phyloP scores from a whole-genome alignment of 768 basidiomycete genomes.

The Daedaleopsis sinensis region DNA sequence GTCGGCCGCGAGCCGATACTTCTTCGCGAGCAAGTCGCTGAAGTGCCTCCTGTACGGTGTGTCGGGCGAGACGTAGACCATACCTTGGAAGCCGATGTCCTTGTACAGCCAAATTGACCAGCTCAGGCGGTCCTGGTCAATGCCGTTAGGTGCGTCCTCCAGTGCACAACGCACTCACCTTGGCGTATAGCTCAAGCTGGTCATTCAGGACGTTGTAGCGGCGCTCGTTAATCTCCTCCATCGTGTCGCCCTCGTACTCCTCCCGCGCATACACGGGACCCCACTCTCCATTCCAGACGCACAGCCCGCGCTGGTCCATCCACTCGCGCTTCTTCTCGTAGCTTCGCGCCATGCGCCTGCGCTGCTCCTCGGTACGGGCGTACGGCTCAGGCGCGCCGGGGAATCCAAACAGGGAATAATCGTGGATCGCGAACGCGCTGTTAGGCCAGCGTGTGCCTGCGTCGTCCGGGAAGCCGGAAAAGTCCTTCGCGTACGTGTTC shows the following conservation, averaged over 20 bases:
- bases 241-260: conserved; percentile 52
- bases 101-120: conserved; percentile 93
- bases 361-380: conserved; percentile 55
- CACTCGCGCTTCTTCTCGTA: conserved; percentile 79
- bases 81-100: conserved; percentile 84
- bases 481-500: conserved; percentile 81
- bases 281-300: conserved; percentile 84
- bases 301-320: conserved; percentile 69
- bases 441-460: conserved; percentile 64
- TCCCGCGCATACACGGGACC: conserved; percentile 81
- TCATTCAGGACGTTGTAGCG: conserved; percentile 72
- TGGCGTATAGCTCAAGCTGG: conserved; percentile 72
- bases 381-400: conserved; percentile 62
- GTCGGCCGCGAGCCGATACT: conserved; percentile 77
- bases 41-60: conserved; percentile 77
- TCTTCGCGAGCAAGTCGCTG: conserved; percentile 71
- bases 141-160: neutral
- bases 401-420: conserved; percentile 78
- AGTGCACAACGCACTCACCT: conserved; percentile 37
- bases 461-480: conserved; percentile 68
- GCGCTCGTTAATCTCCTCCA: conserved; percentile 67
- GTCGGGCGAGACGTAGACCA: conserved; percentile 72
- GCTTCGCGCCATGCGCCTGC: conserved; percentile 51
- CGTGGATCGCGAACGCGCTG: conserved; percentile 79
- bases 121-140: conserved; percentile 46